Evolutionary conservation across 2,329 filamentous ascomycete genomes (phyloP).

Genomic region (Calonectria multiphialidica): DNA sequence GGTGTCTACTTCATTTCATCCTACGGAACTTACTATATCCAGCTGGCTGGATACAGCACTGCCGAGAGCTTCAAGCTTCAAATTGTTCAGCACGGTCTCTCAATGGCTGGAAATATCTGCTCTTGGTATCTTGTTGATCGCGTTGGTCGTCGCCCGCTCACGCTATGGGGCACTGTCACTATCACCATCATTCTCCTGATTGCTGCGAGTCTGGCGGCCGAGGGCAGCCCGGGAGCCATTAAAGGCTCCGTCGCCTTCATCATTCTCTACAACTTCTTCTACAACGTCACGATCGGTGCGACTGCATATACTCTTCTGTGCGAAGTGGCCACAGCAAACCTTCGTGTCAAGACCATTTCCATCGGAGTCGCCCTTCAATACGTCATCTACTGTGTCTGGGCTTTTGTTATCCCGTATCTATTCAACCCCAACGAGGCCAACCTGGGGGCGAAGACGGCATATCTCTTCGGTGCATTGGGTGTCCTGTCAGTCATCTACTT

Average conservation of each 20-base stretch:
- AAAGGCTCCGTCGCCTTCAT: conserved; percentile 50
- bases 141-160: conserved; percentile 51
- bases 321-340: conserved; percentile 52
- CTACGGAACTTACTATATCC: conserved; percentile 57
- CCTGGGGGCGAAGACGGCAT: conserved; percentile 28
- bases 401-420: conserved; percentile 27
- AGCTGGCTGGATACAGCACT: conserved; percentile 55
- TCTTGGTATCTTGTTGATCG: conserved; percentile 53
- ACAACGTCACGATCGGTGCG: conserved; percentile 55
- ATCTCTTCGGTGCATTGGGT: conserved; percentile 27
- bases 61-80: conserved; percentile 51
- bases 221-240: conserved; percentile 28
- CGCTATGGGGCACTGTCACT: conserved; percentile 47
- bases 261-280: conserved; percentile 53
- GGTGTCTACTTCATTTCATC: conserved; percentile 50
- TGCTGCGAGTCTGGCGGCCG: conserved; percentile 50
- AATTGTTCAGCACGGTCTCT: conserved; percentile 54
- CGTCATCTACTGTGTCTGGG: conserved; percentile 28
- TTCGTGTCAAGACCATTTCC: conserved; percentile 54
- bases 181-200: conserved; percentile 52
- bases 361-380: conserved; percentile 28
- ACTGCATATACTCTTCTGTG: conserved; percentile 53
- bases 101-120: conserved; percentile 54
- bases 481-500: conserved; percentile 21
- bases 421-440: conserved; percentile 32